Base-by-base conservation (phyloP, 108 stramenopile species). In the Pseudonitzschia multiseries region DNA sequence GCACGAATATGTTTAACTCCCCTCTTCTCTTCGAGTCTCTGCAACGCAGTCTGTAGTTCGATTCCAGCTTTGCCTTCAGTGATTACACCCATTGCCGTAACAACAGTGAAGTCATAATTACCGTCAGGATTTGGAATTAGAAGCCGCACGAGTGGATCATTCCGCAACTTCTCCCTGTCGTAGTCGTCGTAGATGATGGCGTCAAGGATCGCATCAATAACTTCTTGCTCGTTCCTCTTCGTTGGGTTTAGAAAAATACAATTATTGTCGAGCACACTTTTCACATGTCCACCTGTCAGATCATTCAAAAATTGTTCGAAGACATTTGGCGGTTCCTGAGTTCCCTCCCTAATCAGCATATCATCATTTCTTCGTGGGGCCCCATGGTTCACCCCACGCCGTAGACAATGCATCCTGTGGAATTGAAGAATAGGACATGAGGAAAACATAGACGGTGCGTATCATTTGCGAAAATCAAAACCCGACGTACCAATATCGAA, bases 61-160 rank as follows among this genome's bases (percentile, higher is more conserved):
- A 78, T 74, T 2, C 94, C 94, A 57, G 89, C 80, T 72, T 93
- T 88, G 21, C 94, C 94, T 26, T 95, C 94, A 14, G 94, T 95
- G 32, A 95, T 89, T 21, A 95, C 94, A 3, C 94, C 94, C 91
- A 95, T 93, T 4, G 94, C 94, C 61, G 86, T 79, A 22, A 95
- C 90, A 36, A 95, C 87, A 0, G 88, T 83, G 76, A 95, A 93
- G 46, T 95, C 75, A 60, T 95, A 95, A 33, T 88, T 70, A 15
- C 92, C 94, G 26, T 85, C 83, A 17, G 80, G 85, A 76, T 95
- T 95, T 12, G 81, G 70, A 42, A 95, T 88, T 22, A 95, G 80
- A 44, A 95, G 69, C 51, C 90, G 65, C 6, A 84, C 87, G 20
- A 95, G 71, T 1, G 92, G 92, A 69, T 95, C 94, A 36, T 44